Percentiles rank a stretch among this genome's conserved stretches.
phyloP scores from a whole-genome alignment of 179 eudicot species.

The Spergularia azorica region DNA sequence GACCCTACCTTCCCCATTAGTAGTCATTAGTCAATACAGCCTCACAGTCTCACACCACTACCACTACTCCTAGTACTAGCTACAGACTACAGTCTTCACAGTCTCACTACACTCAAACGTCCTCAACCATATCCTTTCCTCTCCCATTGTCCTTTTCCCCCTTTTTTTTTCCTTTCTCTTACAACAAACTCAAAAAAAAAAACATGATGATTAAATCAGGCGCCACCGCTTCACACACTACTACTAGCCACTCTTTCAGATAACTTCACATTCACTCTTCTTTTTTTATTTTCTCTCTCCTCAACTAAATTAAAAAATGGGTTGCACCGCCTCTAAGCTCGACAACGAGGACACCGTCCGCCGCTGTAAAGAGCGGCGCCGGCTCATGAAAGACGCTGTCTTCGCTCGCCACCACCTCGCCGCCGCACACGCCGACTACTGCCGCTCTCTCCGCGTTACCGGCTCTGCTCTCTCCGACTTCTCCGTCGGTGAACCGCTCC shows the following conservation, averaged over 20 bases:
- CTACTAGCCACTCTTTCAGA: not conserved
- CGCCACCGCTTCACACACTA: not conserved
- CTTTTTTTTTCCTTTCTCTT: too few species aligned
- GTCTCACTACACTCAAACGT: too few species aligned
- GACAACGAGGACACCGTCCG: slow-evolving; percentile 93
- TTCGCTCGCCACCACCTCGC: slow-evolving; percentile 92
- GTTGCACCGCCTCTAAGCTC: slow-evolving; percentile 85
- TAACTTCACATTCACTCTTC: not conserved
- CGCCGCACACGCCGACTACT: slow-evolving; percentile 93
- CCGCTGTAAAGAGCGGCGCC: slow-evolving; percentile 92
- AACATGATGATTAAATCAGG: too few species aligned
- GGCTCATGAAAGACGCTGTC: slow-evolving; percentile 83
- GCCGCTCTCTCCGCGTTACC: slow-evolving; percentile 69
- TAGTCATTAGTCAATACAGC: too few species aligned
- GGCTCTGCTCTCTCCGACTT: slow-evolving; percentile 71
- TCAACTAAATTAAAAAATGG: slow-evolving; percentile 39
- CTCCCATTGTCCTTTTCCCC: too few species aligned
- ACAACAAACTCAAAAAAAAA: not conserved
- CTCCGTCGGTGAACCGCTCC: slow-evolving; percentile 81
- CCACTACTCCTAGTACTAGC: too few species aligned
- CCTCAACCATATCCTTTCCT: too few species aligned
- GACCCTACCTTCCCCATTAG: too few species aligned
- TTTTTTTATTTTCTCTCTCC: not conserved
- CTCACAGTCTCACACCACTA: too few species aligned
- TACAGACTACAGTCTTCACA: too few species aligned